Base-by-base conservation (phyloP, 177 flowering plant species). In the Telopea speciosissima region DNA sequence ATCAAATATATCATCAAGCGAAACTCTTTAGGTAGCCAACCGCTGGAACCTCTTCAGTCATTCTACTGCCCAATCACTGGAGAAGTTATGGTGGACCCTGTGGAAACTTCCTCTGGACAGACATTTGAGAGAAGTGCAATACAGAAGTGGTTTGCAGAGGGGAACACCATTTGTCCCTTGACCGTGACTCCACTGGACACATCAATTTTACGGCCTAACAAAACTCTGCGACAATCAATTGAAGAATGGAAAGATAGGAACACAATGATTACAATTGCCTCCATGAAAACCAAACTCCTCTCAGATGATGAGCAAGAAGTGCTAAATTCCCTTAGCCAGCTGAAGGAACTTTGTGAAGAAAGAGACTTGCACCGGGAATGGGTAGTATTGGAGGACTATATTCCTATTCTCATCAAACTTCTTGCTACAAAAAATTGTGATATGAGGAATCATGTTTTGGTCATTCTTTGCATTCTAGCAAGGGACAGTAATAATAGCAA, bases 171-270 rank as follows among this genome's bases (percentile, higher is more conserved):
- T 23, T 90, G 96, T 70, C 96, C 96, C 26, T 45, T 88, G 72
- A 90, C 96, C 65, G 75, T 62, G 80, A 83, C 69, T 19, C 77
- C 82, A 42, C 70, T 90, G 17, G 82, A 86, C 62, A 72, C 79
- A n/a, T 78, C 82, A 65, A 62, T 79, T 68, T 75, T 90, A 45
- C 81, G 91, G 44, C 91, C 92, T 12, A 90, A 90, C 75, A 86
- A 85, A 78, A 86, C 88, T 59, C 77, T 90, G 54, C 78, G 89
- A 74, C 89, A 86, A 70, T 90, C 96, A 40, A 88, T 90, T 72
- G 91, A 87, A 75, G 96, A 90, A 74, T 90, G 96, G 96, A 86
- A 81, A 79, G 95, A 88, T 31, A 79, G 96, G 63, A 90, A 90
- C 69, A 84, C 81, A 16, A 86, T 88, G 88, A 90, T 90, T 69